Conservation (phyloP, 2,329 filamentous ascomycete genomes). For the Nakataea oryzae region DNA sequence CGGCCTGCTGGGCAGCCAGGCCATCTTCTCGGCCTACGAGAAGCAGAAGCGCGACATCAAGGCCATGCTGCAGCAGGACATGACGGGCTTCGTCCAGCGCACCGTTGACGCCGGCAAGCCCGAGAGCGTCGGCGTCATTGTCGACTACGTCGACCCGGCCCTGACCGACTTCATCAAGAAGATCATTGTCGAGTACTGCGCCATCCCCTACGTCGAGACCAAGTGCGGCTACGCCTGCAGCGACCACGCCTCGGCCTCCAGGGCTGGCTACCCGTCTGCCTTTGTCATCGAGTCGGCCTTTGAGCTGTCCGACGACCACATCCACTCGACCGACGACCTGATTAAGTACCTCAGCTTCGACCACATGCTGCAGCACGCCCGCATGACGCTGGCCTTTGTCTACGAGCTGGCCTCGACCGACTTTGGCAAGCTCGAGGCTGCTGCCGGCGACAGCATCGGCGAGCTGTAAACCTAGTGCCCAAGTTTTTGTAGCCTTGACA, state of each 20-base stretch:
- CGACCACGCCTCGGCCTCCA: constrained; percentile 58
- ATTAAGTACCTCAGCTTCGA: constrained; percentile 58
- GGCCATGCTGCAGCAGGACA: constrained; percentile 97
- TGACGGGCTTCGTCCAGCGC: constrained; percentile 82
- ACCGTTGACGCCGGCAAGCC: constrained; percentile 72
- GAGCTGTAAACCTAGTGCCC: constrained; percentile 14
- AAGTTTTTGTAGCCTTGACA: too few species aligned
- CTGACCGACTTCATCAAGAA: constrained; percentile 87
- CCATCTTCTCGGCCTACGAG: constrained; percentile 76
- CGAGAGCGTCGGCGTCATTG: constrained; percentile 86
- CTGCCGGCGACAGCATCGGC: constrained; percentile 8
- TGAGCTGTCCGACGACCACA: constrained; percentile 53
- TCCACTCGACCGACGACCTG: constrained; percentile 63
- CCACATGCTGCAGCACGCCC: constrained; percentile 55
- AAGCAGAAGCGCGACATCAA: constrained; percentile 65
- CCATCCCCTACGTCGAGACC: constrained; percentile 47
- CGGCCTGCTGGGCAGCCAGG: constrained; percentile 78
- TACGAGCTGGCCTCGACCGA: constrained; percentile 33
- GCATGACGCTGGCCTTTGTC: constrained; percentile 33
- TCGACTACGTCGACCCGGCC: constrained; percentile 74
- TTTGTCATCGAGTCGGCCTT: constrained; percentile 55
- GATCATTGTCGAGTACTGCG: constrained; percentile 76
- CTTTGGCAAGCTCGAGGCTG: constrained; percentile 19
- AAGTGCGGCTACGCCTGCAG: constrained; percentile 50
- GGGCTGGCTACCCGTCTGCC: constrained; percentile 54